Base-by-base conservation (phyloP, 169 alveolate species). In the Plasmodium vivax region DNA sequence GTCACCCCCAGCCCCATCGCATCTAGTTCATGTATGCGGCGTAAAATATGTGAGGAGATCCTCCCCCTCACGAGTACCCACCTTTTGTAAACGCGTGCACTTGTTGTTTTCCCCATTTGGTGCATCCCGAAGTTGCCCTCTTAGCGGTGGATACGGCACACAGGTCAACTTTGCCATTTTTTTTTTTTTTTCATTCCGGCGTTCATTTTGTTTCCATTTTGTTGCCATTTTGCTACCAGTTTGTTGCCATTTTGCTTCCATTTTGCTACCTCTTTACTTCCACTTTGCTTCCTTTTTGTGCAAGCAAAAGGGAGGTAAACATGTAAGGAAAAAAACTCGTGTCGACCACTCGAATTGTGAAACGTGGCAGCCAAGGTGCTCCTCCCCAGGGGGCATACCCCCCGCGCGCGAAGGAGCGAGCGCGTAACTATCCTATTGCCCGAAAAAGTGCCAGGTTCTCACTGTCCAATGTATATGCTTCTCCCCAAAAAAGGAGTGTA, bases 161-260 rank as follows among this genome's bases (percentile, higher is more conserved):
- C 77, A 8, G 36, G 16, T 68, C 16, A 68, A 23, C 38, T 68
- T 68, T 3, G 77, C 36, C 36, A 19, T 68, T 68, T 68, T 68
- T 68, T 68, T 62, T 68, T 68, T 68, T 68, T 68, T 4, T 36
- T 19, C 32, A 3, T 27, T 68, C 2, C 38, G 77, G 16, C 36
- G 77, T 68, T 68, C 77, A 68, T 68, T 68, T 68, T 27, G 77
- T 68, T 68, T 68, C 77, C 36, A n/a, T 68, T 68, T 68, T 68
- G 58, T 47, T 47, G 10, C 19, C 4, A 10, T 3, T 47, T 45
- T 8, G 54, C 9, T 45, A 0, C 54, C 41, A 36, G 19, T 68
- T 68, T 68, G n/a, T 68, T 0, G 38, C 10, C 32, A 6, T 27
- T 68, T 1, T 4, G 77, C 36, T 19, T 68, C 12, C 77, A 68